A percentile compares a stretch with the other conserved stretches of the same genome.
These are phyloP conservation scores for Somion occarium DNA, from an alignment of 1,284 basidiomycete genomes.

Conservation along the genomic window DNA sequence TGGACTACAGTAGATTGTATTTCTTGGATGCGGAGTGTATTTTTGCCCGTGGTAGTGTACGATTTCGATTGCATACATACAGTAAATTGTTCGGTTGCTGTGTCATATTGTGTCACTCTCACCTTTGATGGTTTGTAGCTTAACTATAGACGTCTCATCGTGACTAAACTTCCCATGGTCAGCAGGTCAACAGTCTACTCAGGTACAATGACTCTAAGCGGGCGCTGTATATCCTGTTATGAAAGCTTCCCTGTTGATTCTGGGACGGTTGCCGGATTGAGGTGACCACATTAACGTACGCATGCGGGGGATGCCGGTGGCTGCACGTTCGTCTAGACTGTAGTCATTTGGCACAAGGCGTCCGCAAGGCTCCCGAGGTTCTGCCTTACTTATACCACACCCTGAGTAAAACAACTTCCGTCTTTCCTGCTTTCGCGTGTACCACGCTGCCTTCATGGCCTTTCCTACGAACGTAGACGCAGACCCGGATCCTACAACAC, in stretches of 20 bases:
- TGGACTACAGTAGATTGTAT: background rate
- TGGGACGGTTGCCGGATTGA: background rate
- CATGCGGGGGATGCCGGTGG: background rate
- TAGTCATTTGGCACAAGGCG: background rate
- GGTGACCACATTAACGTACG: background rate
- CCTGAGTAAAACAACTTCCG: conserved; percentile 1
- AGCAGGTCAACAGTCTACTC: background rate
- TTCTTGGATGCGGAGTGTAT: background rate
- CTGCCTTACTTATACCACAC: conserved; percentile 7
- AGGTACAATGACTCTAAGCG: background rate
- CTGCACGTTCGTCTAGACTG: background rate
- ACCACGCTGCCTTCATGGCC: conserved; percentile 30
- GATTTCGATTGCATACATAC: background rate
- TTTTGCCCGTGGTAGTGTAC: background rate
- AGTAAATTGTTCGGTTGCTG: background rate
- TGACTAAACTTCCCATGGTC: background rate
- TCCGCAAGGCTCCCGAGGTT: conserved; percentile 7
- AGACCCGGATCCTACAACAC: conserved; percentile 68
- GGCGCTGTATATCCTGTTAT: background rate
- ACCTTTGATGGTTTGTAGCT: background rate
- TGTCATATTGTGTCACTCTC: background rate
- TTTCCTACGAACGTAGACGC: conserved; percentile 52
- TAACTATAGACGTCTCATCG: background rate
- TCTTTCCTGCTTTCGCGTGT: conserved; percentile 7
- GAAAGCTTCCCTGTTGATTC: background rate